phyloP scores from a whole-genome alignment of 441 rosid genomes.

The Erodium chrysanthum region DNA sequence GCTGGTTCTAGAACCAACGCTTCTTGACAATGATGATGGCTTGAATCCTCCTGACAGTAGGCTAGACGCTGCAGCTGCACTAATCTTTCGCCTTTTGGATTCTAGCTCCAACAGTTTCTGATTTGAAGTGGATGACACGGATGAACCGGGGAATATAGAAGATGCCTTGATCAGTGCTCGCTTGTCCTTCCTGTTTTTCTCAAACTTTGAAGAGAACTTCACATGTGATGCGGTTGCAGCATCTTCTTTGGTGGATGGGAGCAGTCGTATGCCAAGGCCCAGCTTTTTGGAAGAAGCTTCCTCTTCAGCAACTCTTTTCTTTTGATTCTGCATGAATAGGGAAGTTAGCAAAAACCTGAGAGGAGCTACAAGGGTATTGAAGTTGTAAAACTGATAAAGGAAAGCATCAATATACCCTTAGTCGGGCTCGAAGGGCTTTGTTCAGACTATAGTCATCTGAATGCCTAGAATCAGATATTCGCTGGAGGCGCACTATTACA shows the following conservation, averaged over 20 bases:
- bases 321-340: conserved; percentile 36
- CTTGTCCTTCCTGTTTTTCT: conserved; percentile 58
- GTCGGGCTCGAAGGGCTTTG: conserved; percentile 26
- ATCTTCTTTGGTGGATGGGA: conserved; percentile 60
- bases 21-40: conserved; percentile 27
- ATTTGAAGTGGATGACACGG: conserved; percentile 17
- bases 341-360: conserved; percentile 5
- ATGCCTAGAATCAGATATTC: conserved; percentile 66
- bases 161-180: conserved; percentile 42
- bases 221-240: conserved; percentile 34
- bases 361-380: not conserved
- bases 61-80: conserved; percentile 51
- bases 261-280: conserved; percentile 37
- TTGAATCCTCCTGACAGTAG: conserved; percentile 7
- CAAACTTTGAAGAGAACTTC: conserved; percentile 30
- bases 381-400: not conserved
- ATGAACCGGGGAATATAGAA: no score
- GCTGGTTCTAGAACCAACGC: conserved; percentile 21
- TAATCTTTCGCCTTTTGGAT: conserved; percentile 66
- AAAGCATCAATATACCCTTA: conserved; percentile 35
- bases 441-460: conserved; percentile 15
- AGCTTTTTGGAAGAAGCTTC: conserved; percentile 12
- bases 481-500: conserved; percentile 63
- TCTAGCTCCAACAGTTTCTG: conserved; percentile 52
- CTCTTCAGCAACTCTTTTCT: conserved; percentile 75